Conservation (phyloP, 306 rosid species). For the Mimosa pudica region DNA sequence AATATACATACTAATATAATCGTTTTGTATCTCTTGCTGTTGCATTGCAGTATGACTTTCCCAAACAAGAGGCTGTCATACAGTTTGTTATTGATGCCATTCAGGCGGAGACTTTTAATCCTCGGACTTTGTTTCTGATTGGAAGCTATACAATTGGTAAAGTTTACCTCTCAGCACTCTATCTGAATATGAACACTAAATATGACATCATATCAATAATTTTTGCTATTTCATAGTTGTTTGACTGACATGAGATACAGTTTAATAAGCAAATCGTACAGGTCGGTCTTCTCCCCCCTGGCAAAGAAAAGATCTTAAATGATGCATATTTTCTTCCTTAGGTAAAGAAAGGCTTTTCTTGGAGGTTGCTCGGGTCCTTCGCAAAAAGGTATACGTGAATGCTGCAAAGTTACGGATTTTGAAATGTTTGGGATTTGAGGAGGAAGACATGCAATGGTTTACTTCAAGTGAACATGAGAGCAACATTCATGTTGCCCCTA, state of each 20-base stretch:
- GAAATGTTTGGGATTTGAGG: constrained; percentile 73
- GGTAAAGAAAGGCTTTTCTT: constrained; percentile 92
- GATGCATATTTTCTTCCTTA: constrained; percentile 29
- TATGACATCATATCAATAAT: not conserved
- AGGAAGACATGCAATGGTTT: constrained; percentile 91
- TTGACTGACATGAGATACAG: constrained; percentile 17
- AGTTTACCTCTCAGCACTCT: constrained; percentile 25
- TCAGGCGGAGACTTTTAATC: constrained; percentile 92
- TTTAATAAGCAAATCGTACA: constrained; percentile 7
- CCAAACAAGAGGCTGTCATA: constrained; percentile 92
- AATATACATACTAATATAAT: not conserved
- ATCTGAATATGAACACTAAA: constrained; percentile 18
- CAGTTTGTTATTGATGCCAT: constrained; percentile 92
- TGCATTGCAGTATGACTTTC: constrained; percentile 86
- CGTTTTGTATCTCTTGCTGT: constrained; percentile 27
- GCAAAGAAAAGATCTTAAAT: not conserved
- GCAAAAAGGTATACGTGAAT: constrained; percentile 70
- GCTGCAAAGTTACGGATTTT: constrained; percentile 77
- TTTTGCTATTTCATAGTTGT: constrained; percentile 23
- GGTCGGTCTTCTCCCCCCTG: constrained; percentile 14
- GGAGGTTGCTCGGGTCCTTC: constrained; percentile 93
- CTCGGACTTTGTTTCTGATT: constrained; percentile 85
- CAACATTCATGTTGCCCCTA: constrained; percentile 88
- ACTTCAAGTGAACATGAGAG: constrained; percentile 85
- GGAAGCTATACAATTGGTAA: constrained; percentile 97